phyloP scores from a whole-genome alignment of 2,329 filamentous ascomycete species.

The Colletotrichum salicis region DNA sequence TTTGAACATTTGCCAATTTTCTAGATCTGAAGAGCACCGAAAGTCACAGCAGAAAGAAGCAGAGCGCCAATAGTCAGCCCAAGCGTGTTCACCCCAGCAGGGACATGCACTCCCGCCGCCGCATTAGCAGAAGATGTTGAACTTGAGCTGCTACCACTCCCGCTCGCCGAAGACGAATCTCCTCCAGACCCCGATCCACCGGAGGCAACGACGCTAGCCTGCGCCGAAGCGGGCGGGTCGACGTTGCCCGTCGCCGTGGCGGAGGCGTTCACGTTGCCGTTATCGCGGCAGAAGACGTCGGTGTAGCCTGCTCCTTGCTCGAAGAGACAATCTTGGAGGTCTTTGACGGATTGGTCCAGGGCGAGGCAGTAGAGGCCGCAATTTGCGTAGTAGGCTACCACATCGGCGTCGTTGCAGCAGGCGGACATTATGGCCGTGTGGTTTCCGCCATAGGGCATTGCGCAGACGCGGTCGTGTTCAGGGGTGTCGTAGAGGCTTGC shows the following conservation, averaged over 20 bases:
- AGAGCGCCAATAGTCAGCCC: conserved; percentile 49
- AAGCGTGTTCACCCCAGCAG: conserved; percentile 42
- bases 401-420: conserved; percentile 57
- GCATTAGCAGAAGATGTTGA: conserved; percentile 1
- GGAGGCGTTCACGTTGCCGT: conserved; percentile 46
- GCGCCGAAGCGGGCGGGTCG: conserved; percentile 44
- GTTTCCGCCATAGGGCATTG: conserved; percentile 50
- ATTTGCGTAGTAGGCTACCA: conserved; percentile 56
- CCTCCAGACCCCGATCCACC: conserved; percentile 4
- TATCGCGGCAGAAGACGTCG: conserved; percentile 56
- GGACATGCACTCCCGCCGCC: background rate
- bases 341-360: conserved; percentile 43
- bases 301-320: conserved; percentile 48
- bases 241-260: conserved; percentile 48
- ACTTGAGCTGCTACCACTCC: conserved; percentile 14
- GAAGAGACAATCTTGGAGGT: conserved; percentile 50
- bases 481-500: conserved; percentile 54
- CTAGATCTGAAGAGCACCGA: conserved; percentile 37
- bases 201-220: conserved; percentile 45
- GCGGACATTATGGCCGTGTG: conserved; percentile 53
- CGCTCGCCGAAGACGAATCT: background rate
- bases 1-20: too few species aligned
- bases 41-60: conserved; percentile 46
- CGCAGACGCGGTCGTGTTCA: conserved; percentile 56
- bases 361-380: conserved; percentile 62